These are phyloP conservation scores for Termitomyces bulborhizus DNA, from an alignment of 768 basidiomycete genomes.

Conservation along the genomic window DNA sequence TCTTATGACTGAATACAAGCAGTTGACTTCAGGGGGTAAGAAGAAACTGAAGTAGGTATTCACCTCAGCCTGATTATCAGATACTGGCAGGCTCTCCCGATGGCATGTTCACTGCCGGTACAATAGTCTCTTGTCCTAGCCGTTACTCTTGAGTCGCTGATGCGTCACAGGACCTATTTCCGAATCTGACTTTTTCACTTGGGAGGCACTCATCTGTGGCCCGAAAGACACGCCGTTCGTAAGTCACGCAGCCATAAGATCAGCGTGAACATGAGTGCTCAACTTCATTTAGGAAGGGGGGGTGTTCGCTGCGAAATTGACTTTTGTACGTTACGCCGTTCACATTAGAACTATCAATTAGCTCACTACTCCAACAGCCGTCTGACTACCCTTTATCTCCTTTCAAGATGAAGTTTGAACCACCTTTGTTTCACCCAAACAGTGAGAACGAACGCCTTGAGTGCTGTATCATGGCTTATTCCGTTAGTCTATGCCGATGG, in stretches of 20 bases:
- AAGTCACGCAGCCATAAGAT: constrained; percentile 21
- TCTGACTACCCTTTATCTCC: constrained; percentile 94
- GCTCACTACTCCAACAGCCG: constrained; percentile 44
- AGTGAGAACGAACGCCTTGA: constrained; percentile 44
- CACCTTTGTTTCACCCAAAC: constrained; percentile 96
- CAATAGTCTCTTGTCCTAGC: constrained; percentile 1
- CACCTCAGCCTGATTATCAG: constrained; percentile 5
- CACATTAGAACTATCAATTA: neutral
- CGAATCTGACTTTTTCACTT: constrained; percentile 91
- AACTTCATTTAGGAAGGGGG: constrained; percentile 72
- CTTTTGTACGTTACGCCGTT: constrained; percentile 61
- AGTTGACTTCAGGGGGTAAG: constrained; percentile 72
- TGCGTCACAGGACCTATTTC: constrained; percentile 66
- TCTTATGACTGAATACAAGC: constrained; percentile 91
- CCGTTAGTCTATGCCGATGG: constrained; percentile 88
- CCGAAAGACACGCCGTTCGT: constrained; percentile 95
- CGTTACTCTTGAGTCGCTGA: neutral
- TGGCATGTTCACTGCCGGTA: constrained; percentile 93
- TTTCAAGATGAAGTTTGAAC: constrained; percentile 99
- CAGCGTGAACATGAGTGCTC: neutral
- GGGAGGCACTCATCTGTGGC: constrained; percentile 93
- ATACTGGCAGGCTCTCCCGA: constrained; percentile 67
- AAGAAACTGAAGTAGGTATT: neutral
- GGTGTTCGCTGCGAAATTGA: constrained; percentile 86
- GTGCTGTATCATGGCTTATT: constrained; percentile 8